Evolutionary conservation across 805 yeast genomes (phyloP).

Genomic region (Spathaspora boniae): DNA sequence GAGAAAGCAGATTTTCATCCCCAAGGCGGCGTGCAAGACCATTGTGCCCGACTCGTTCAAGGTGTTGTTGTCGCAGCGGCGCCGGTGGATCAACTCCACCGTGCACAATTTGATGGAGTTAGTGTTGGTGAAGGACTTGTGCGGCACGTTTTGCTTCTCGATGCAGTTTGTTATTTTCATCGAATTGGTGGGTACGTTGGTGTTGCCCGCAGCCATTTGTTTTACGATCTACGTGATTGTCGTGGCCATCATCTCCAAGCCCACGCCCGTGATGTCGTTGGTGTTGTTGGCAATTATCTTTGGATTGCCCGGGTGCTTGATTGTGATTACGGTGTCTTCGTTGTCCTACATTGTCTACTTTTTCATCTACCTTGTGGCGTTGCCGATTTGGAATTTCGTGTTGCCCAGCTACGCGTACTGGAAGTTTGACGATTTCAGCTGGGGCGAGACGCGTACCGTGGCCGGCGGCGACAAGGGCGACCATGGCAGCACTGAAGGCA

Average conservation of each 20-base stretch:
- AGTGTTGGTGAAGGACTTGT: conserved; percentile 76
- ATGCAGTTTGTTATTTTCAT: conserved; percentile 89
- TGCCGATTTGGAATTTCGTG: conserved; percentile 93
- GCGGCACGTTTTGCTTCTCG: conserved; percentile 93
- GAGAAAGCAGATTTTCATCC: conserved; percentile 80
- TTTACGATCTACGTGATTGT: conserved; percentile 79
- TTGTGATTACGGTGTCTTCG: conserved; percentile 76
- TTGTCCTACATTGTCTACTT: conserved; percentile 74
- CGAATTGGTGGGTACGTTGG: conserved; percentile 83
- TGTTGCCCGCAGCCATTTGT: conserved; percentile 82
- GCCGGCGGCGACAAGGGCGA: conserved; percentile 62
- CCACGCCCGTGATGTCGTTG: conserved; percentile 76
- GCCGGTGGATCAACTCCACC: conserved; percentile 96
- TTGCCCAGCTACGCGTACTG: conserved; percentile 85
- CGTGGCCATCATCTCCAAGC: conserved; percentile 63
- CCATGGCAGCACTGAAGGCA: conserved; percentile 72
- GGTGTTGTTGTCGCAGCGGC: conserved; percentile 84
- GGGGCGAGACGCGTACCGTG: conserved; percentile 94
- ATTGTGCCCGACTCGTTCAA: conserved; percentile 79
- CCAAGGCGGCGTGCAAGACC: conserved; percentile 91
- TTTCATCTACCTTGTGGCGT: conserved; percentile 69
- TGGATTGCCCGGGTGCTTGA: conserved; percentile 81
- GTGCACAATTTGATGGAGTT: conserved; percentile 90
- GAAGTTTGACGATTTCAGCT: conserved; percentile 94
- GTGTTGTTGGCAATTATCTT: conserved; percentile 72